Evolutionary conservation across 2,329 filamentous ascomycete genomes (phyloP).

Genomic region (Monilinia polystroma): DNA sequence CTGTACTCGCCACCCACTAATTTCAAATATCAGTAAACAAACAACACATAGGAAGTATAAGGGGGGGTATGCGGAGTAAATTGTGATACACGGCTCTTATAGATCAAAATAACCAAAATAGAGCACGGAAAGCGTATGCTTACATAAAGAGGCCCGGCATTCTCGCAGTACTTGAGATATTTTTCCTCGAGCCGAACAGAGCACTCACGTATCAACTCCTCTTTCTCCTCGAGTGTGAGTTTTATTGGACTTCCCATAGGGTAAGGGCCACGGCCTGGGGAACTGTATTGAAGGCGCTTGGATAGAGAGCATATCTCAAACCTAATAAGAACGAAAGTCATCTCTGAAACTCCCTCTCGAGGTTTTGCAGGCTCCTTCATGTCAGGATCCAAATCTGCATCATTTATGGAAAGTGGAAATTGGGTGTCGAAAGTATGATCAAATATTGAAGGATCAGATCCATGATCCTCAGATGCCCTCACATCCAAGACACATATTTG

Average conservation of each 20-base stretch:
- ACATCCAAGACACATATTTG: constrained; percentile 59
- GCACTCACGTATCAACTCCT: constrained; percentile 36
- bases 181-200: constrained; percentile 37
- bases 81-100: not conserved
- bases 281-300: constrained; percentile 33
- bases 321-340: constrained; percentile 43
- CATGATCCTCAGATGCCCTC: constrained; percentile 61
- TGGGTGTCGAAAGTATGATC: constrained; percentile 60
- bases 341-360: constrained; percentile 41
- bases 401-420: constrained; percentile 50
- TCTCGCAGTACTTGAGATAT: constrained; percentile 41
- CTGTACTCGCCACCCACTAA: constrained; percentile 49
- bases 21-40: constrained; percentile 6
- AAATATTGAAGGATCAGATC: constrained; percentile 59
- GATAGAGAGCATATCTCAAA: constrained; percentile 40
- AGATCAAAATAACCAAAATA: not conserved
- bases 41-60: not conserved
- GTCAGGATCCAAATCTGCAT: constrained; percentile 47
- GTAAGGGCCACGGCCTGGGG: constrained; percentile 29
- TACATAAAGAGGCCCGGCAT: constrained; percentile 46
- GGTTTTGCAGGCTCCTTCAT: constrained; percentile 33
- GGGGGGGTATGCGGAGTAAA: not conserved
- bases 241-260: constrained; percentile 12
- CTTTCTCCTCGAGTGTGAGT: constrained; percentile 38
- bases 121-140: not conserved